Percentiles rank a stretch among this genome's conserved stretches.
Conservation (phyloP, 2,329 filamentous ascomycete genomes). For the Fusarium poae region DNA sequence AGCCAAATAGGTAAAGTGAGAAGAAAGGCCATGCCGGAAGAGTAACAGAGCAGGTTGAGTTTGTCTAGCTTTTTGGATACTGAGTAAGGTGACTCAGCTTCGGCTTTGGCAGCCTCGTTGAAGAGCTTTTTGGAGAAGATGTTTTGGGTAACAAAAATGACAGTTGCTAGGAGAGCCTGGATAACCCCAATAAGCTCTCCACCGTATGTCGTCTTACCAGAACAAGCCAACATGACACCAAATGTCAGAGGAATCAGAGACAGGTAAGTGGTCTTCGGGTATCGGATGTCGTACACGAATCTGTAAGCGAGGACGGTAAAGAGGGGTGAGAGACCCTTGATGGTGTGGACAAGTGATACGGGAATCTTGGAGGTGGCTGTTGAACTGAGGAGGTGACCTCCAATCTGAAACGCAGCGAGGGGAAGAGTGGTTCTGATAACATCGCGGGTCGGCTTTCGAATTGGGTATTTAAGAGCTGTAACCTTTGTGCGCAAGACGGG, state of each 20-base stretch:
- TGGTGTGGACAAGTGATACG: conserved; percentile 96
- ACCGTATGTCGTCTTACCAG: conserved; percentile 80
- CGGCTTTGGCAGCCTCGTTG: conserved; percentile 89
- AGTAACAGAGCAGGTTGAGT: conserved; percentile 95
- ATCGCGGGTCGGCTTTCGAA: conserved; percentile 83
- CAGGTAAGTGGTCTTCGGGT: conserved; percentile 87
- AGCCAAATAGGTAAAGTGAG: conserved; percentile 94
- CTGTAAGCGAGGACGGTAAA: conserved; percentile 97
- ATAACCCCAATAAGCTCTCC: conserved; percentile 92
- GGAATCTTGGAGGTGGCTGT: conserved; percentile 95
- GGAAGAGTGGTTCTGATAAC: conserved; percentile 91
- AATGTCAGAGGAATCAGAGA: conserved; percentile 91
- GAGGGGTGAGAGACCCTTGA: conserved; percentile 95
- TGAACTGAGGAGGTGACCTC: conserved; percentile 92
- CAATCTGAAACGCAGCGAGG: conserved; percentile 91
- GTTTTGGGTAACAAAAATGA: conserved; percentile 97
- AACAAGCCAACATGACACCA: conserved; percentile 97
- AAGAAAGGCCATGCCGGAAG: conserved; percentile 91
- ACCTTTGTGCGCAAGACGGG: conserved; percentile 77
- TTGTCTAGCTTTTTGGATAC: conserved; percentile 90
- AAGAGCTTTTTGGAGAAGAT: conserved; percentile 99
- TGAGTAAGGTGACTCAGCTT: conserved; percentile 75
- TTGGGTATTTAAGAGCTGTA: conserved; percentile 85
- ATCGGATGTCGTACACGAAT: conserved; percentile 87
- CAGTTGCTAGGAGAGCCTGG: conserved; percentile 87